Base-by-base conservation (phyloP, 1,284 basidiomycete genomes). In the Chondrostereum purpureum region DNA sequence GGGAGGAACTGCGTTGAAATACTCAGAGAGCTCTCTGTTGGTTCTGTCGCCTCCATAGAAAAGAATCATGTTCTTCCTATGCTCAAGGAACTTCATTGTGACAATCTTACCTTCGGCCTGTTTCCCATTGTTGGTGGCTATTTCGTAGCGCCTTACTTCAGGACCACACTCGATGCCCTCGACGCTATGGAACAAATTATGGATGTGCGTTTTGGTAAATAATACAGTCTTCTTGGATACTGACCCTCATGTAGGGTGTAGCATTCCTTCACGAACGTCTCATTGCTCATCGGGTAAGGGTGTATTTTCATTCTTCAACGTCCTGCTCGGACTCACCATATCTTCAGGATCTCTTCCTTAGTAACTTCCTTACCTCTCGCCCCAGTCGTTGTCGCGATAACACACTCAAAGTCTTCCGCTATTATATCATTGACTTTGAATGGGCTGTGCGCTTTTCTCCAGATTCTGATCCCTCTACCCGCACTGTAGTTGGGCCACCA, bases 361-460 rank as follows among this genome's bases (percentile, higher is more conserved):
- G 39, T 19, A 46, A 46, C 39, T 46, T 46, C 31, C 27, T 46
- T 2, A 33, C 16, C 27, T 46, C 45, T 8, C 27, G 27, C n/a
- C 27, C 20, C 21, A n/a, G 5, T 20, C 37, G 39, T 11, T 11
- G 13, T 19, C 45, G 27, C 2, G 31, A 8, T 5, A 16, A 46
- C 12, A 16, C 20, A 10, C 34, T 42, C 35, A 16, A 41, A 21
- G 14, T 27, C 13, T 39, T 27, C 8, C 45, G 39, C 19, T 46
- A 42, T 22, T 42, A 46, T 14, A 41, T 46, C n/a, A 46, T 46
- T 16, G 39, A 46, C 21, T 46, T 46, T 17, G 45, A 42, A n/a
- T 42, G 16, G 23, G 27, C 45, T 21, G 21, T 43, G n/a, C 39
- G 34, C 16, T 47, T 47, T 16, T 21, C 22, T 11, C 20, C 38